Evolutionary conservation across 306 rosid genomes (phyloP).

Genomic region (Ziziphus jujuba): DNA sequence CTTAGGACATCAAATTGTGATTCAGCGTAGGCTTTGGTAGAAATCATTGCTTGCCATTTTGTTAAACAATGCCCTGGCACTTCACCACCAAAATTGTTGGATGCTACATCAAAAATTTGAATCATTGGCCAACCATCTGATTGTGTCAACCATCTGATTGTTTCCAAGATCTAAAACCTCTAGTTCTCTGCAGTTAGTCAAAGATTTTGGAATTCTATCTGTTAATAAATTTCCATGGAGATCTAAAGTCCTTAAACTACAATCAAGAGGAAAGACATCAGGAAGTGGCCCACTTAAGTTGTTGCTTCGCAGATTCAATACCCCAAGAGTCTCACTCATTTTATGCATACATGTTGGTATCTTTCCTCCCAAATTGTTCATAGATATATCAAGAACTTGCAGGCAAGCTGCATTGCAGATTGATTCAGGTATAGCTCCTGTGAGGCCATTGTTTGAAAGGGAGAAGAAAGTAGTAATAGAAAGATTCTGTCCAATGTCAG

Average conservation of each 20-base stretch:
- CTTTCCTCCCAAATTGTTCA: conserved; percentile 25
- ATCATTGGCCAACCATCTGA: conserved; percentile 14
- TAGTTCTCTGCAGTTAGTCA: conserved; percentile 19
- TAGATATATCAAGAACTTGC: conserved; percentile 37
- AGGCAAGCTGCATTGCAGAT: conserved; percentile 34
- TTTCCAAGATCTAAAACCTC: conserved; percentile 40
- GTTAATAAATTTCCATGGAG: conserved; percentile 23
- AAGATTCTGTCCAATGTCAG: background rate
- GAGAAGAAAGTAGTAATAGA: background rate
- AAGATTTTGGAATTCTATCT: conserved; percentile 37
- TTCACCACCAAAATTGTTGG: conserved; percentile 7
- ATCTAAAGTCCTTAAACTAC: conserved; percentile 29
- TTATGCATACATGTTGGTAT: conserved; percentile 33
- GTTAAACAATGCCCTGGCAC: background rate
- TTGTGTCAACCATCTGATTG: background rate
- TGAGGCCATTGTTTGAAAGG: background rate
- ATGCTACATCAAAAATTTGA: conserved; percentile 24
- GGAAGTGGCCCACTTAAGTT: conserved; percentile 16
- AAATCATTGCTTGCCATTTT: conserved; percentile 10
- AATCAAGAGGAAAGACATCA: conserved; percentile 10
- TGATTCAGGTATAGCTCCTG: conserved; percentile 31
- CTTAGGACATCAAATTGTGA: too few relatives aligned
- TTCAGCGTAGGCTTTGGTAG: background rate
- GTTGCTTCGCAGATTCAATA: conserved; percentile 29
- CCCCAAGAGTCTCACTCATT: background rate